A percentile compares a stretch with the other conserved stretches of the same genome.
These are phyloP conservation scores for Aspergillus sp. DNA, from an alignment of 2,329 filamentous ascomycete species.

Conservation along the genomic window DNA sequence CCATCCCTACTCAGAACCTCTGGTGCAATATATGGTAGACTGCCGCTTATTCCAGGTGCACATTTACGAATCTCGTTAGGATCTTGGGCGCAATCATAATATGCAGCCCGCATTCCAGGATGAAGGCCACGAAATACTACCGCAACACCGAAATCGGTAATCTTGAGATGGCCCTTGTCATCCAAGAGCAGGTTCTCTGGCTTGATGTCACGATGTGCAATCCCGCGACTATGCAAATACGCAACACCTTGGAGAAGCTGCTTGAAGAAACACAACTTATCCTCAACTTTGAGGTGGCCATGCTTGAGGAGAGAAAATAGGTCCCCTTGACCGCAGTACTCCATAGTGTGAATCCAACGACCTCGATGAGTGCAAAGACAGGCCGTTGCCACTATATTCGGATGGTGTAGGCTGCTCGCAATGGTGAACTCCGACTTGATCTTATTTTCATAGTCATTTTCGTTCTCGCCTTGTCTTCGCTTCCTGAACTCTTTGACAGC, in stretches of 20 bases:
- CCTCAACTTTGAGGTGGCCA: constrained; percentile 59
- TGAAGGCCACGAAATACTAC: constrained; percentile 79
- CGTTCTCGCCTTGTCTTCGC: constrained; percentile 61
- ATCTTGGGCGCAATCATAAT: constrained; percentile 65
- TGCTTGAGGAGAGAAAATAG: constrained; percentile 68
- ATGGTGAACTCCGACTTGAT: constrained; percentile 89
- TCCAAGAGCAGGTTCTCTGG: constrained; percentile 78
- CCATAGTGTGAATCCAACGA: constrained; percentile 89
- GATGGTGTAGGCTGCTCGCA: constrained; percentile 75
- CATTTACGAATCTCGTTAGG: constrained; percentile 67
- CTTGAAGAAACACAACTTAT: constrained; percentile 81
- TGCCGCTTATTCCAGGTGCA: constrained; percentile 74
- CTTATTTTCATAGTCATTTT: constrained; percentile 74
- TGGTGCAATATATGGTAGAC: constrained; percentile 78
- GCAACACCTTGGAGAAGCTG: constrained; percentile 75
- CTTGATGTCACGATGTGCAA: constrained; percentile 87
- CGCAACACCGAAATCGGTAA: constrained; percentile 85
- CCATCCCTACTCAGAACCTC: constrained; percentile 67
- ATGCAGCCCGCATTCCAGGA: constrained; percentile 66
- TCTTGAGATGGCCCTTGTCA: constrained; percentile 74
- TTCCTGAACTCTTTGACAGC: constrained; percentile 84
- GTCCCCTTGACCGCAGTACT: constrained; percentile 78
- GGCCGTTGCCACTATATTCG: constrained; percentile 77
- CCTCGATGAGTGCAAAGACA: constrained; percentile 67
- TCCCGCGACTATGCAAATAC: constrained; percentile 75